phyloP scores from a whole-genome alignment of 495 filamentous ascomycete genomes.

The Tuber calosporum region DNA sequence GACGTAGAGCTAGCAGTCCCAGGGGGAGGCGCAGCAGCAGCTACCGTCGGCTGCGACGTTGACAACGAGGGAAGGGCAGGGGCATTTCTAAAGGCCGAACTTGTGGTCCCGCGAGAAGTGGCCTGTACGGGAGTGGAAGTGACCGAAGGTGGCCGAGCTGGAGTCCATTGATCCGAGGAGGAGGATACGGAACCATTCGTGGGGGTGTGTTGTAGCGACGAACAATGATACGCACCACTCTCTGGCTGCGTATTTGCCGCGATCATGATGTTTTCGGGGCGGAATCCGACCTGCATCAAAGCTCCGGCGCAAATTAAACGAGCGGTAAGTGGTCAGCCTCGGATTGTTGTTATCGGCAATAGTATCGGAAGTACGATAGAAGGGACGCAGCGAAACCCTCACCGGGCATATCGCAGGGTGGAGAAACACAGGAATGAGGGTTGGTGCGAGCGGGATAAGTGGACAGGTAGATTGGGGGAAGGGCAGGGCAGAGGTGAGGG shows the following conservation, averaged over 20 bases:
- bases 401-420: slow-evolving; percentile 4
- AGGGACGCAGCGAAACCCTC: slow-evolving; percentile 24
- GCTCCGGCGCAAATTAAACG: slow-evolving; percentile 25
- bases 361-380: slow-evolving; percentile 9
- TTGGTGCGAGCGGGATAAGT: background rate
- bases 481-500: background rate
- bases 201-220: slow-evolving; percentile 36
- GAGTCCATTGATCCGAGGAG: slow-evolving; percentile 30
- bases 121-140: slow-evolving; percentile 32
- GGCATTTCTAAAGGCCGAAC: slow-evolving; percentile 32
- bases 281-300: slow-evolving; percentile 41
- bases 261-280: slow-evolving; percentile 43
- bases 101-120: slow-evolving; percentile 27
- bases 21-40: slow-evolving; percentile 25
- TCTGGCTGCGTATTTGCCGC: slow-evolving; percentile 38
- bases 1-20: background rate
- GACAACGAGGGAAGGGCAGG: slow-evolving; percentile 30
- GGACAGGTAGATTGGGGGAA: background rate
- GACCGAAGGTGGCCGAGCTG: slow-evolving; percentile 26
- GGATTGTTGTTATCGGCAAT: slow-evolving; percentile 26
- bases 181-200: slow-evolving; percentile 28
- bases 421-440: background rate
- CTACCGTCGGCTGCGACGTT: slow-evolving; percentile 13
- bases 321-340: slow-evolving; percentile 31
- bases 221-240: slow-evolving; percentile 38